phyloP scores from a whole-genome alignment of 2,329 filamentous ascomycete genomes.

The Emergomyces africanus region DNA sequence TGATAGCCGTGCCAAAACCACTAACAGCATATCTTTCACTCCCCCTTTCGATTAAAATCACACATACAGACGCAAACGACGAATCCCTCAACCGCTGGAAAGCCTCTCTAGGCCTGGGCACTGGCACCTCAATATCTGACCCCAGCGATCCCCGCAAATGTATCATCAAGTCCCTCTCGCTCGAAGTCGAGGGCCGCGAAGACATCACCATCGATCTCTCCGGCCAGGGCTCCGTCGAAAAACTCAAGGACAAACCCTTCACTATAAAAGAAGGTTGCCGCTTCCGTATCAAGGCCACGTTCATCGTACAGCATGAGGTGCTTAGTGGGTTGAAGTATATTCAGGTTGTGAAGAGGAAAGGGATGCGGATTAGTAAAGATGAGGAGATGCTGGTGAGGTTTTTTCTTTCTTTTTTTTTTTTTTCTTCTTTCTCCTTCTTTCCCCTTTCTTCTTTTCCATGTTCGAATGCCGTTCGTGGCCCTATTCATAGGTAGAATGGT shows the following conservation, averaged over 20 bases:
- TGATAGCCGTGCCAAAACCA: not conserved
- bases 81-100: constrained; percentile 98
- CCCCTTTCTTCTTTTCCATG: too few relatives aligned
- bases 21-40: not conserved
- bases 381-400: constrained; percentile 88
- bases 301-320: constrained; percentile 95
- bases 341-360: constrained; percentile 83
- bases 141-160: constrained; percentile 76
- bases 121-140: constrained; percentile 58
- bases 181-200: constrained; percentile 68
- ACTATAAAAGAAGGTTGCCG: constrained; percentile 91
- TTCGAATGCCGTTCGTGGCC: not conserved
- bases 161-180: constrained; percentile 81
- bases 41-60: not conserved
- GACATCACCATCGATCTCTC: constrained; percentile 86
- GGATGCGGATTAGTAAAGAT: constrained; percentile 77
- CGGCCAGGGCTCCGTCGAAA: constrained; percentile 55
- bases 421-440: not conserved
- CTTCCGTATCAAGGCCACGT: constrained; percentile 89
- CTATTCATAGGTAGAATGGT: not conserved
- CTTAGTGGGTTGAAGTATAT: constrained; percentile 92
- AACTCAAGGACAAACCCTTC: constrained; percentile 85
- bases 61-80: constrained; percentile 53
- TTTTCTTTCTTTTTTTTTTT: not conserved
- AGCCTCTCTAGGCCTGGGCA: constrained; percentile 74